Percentiles rank a stretch among this genome's conserved stretches.
Conservation (phyloP, 805 yeast species). For the Teunomyces stri region DNA sequence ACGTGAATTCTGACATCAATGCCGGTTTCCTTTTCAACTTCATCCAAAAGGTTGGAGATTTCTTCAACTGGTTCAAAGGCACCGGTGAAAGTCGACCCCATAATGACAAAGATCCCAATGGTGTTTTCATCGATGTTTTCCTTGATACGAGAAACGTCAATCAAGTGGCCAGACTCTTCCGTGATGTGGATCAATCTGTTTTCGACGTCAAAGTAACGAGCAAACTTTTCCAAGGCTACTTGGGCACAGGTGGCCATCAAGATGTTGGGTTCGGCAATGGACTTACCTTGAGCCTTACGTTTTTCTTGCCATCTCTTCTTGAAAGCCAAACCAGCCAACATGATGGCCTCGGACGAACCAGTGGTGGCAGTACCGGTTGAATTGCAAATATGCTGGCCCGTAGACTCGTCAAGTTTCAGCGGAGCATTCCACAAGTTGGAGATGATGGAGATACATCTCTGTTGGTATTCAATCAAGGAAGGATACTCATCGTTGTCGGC, state of each 20-base stretch:
- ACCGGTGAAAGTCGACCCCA: slow-evolving; percentile 93
- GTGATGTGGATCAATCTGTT: slow-evolving; percentile 70
- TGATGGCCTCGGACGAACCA: slow-evolving; percentile 91
- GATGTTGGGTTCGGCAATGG: slow-evolving; percentile 70
- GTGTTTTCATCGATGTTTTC: slow-evolving; percentile 84
- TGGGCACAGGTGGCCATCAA: slow-evolving; percentile 92
- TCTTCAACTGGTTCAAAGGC: slow-evolving; percentile 76
- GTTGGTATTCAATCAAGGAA: slow-evolving; percentile 71
- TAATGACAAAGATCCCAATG: slow-evolving; percentile 82
- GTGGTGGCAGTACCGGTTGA: slow-evolving; percentile 88
- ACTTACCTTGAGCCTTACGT: slow-evolving; percentile 58
- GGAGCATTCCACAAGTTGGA: slow-evolving; percentile 82
- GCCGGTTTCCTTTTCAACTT: slow-evolving; percentile 66
- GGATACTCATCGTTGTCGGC: slow-evolving; percentile 96
- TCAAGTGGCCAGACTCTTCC: slow-evolving; percentile 56
- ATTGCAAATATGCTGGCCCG: slow-evolving; percentile 28
- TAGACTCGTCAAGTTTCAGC: slow-evolving; percentile 16
- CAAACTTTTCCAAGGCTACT: slow-evolving; percentile 92
- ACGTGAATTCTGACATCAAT: slow-evolving; percentile 78
- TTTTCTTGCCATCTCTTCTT: slow-evolving; percentile 83
- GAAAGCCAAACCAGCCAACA: slow-evolving; percentile 91
- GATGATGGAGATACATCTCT: slow-evolving; percentile 78
- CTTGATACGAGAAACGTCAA: slow-evolving; percentile 59
- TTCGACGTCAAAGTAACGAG: slow-evolving; percentile 91
- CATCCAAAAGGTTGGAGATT: slow-evolving; percentile 64